These are phyloP conservation scores for Biancaea sappan DNA, from an alignment of 306 rosid species.

Conservation along the genomic window DNA sequence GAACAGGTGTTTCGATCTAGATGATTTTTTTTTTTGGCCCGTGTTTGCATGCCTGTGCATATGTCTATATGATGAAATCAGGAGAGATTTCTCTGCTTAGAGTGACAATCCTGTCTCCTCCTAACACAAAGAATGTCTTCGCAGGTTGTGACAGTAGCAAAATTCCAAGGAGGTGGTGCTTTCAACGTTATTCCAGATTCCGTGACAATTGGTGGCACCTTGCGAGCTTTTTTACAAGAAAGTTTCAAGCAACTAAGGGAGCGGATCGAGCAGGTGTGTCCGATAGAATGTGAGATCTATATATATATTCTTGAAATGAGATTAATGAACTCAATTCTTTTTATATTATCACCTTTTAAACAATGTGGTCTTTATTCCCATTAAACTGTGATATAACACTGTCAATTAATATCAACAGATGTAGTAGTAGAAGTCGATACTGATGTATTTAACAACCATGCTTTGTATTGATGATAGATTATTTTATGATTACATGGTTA, in stretches of 20 bases:
- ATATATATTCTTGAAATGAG: conserved; percentile 3
- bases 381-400: neutral
- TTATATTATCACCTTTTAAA: neutral
- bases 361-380: neutral
- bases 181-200: conserved; percentile 92
- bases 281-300: neutral
- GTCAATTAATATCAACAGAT: neutral
- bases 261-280: conserved; percentile 68
- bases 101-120: conserved; percentile 26
- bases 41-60: too few relatives aligned
- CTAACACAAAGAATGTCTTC: conserved; percentile 14
- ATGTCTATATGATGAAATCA: too few relatives aligned
- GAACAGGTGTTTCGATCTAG: too few relatives aligned
- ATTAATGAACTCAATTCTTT: conserved; percentile 14
- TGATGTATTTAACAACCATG: neutral
- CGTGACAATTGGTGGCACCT: conserved; percentile 86
- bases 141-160: conserved; percentile 82
- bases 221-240: conserved; percentile 66
- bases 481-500: neutral
- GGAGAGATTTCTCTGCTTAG: conserved; percentile 14
- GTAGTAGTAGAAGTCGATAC: neutral
- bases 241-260: conserved; percentile 54
- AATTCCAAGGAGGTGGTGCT: conserved; percentile 83
- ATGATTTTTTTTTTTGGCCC: too few relatives aligned
- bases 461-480: neutral